Evolutionary conservation across 805 yeast species (phyloP), one percentile per base, ranked within the genome.

Genomic region (Yarrowia deformans): DNA sequence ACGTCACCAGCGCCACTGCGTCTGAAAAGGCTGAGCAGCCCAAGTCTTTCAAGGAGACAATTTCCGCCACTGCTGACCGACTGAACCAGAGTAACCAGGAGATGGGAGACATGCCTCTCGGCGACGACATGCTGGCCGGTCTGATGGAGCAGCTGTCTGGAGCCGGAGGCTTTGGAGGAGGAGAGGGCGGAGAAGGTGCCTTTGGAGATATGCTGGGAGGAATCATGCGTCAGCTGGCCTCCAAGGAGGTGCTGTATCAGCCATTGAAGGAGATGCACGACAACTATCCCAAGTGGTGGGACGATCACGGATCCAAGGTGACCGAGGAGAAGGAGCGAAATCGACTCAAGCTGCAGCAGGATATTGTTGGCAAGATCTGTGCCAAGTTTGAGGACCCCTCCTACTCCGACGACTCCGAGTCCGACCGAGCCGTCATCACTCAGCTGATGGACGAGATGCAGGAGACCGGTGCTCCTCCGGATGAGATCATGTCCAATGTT

Each of bases 231-330:
- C 94, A 93, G 76, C 83, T 94, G 77, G 86, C 95, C 8, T 87
- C 95, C 6, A 94, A 93, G 75, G 93, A 89, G 69, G 90, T 93
- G 23, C 82, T 94, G 46, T 93, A 91, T 75, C 97, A 90, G 73
- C 97, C 98, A 2, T 84, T 94, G 79, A 90, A 88, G 74, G 97
- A 92, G 70, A 83, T 93, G 76, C 86, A 88, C 72, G 79, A 81
- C 13, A 91, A 90, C 75, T 91, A 88, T 76, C 90, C 92, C 2
- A 83, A 78, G 35, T 94, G 91, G 88, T 81, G 94, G 71, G 78
- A 80, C 55, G 85, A 84, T 60, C 83, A 90, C 71, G 80, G 81
- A 66, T 83, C 81, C 9, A 76, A 75, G 45, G 76, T 87, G 12
- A 52, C 58, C 34, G 69, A 60, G 13, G 80, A 77, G 2, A 85